Base-by-base conservation (phyloP, 306 rosid species). In the Parietaria judaica region DNA sequence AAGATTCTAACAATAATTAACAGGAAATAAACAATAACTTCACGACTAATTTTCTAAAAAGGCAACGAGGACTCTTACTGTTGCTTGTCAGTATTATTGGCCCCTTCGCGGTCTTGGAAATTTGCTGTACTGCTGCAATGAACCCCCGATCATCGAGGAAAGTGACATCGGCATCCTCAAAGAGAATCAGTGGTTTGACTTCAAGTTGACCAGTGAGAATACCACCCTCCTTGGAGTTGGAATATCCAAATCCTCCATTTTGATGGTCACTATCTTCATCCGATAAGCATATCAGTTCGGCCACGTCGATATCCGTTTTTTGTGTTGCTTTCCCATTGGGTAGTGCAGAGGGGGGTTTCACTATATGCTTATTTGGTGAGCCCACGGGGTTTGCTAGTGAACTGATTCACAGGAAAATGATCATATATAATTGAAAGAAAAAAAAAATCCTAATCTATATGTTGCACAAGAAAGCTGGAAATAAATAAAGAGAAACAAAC, bases 41-140 rank as follows among this genome's bases (percentile, higher is more conserved):
- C 31, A 23, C 31, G 31, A 23, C 31, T 23, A 23, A 23, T 23
- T 23, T 23, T 23, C 31, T 23, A 23, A 23, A 23, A 23, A 23
- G 31, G 31, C 31, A 49, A 63, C 53, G 58, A 71, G 78, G 66
- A 31, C 77, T 69, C 92, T 88, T 86, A 92, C 99, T 75, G 57
- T 86, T 84, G 95, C 95, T 82, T 78, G 99, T 92, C 76, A 92
- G 61, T 76, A 92, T 76, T 67, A 92, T 88, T 61, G 99, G 96
- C 57, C 95, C 84, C 73, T 84, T 86, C 35, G 85, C 88, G 39
- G 90, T 86, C 66, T 74, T 75, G 49, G 92, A 85, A 70, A 92
- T 79, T 56, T 84, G 88, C 69, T 77, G 83, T 71, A 92, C 68
- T 76, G 96, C 85, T 75, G 94, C 66, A 53, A 88, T 67, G 72